Evolutionary conservation across 495 filamentous ascomycete species (phyloP).

Genomic region (Neurospora tetraspora): DNA sequence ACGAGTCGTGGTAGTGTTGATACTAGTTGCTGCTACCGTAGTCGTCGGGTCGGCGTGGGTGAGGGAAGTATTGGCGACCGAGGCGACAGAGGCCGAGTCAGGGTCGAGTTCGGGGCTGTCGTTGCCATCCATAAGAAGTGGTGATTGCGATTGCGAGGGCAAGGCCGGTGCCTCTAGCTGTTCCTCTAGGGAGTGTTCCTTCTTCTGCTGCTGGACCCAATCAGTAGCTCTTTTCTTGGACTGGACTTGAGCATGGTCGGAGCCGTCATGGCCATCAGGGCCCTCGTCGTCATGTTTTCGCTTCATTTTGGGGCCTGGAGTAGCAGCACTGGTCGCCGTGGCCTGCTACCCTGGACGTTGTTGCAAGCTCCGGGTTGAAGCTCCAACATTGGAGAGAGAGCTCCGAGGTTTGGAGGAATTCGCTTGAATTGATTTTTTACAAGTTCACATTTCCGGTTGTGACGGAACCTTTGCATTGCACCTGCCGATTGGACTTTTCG

Average conservation of each 20-base stretch:
- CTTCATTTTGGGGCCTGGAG: constrained; percentile 3
- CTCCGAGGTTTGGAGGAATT: background rate
- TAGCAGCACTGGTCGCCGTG: background rate
- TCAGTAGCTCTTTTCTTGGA: constrained; percentile 4
- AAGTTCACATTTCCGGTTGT: background rate
- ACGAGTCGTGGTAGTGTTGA: constrained; percentile 41
- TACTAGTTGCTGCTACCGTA: constrained; percentile 20
- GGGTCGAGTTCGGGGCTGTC: background rate
- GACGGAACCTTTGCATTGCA: background rate
- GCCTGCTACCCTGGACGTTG: background rate
- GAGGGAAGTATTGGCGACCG: constrained; percentile 7
- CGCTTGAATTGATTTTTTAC: background rate
- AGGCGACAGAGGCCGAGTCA: constrained; percentile 8
- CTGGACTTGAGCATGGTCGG: background rate
- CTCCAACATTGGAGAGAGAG: background rate
- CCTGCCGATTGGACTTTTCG: background rate
- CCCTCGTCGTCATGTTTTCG: constrained; percentile 5
- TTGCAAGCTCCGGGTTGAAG: background rate
- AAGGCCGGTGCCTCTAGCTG: background rate
- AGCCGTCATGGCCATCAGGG: background rate
- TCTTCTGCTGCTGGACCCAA: background rate
- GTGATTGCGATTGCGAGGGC: background rate
- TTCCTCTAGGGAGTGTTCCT: background rate
- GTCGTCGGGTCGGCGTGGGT: background rate
- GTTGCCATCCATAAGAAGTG: background rate